These are phyloP conservation scores for Fusarium multiceps DNA, from an alignment of 2,329 filamentous ascomycete species.

Conservation along the genomic window DNA sequence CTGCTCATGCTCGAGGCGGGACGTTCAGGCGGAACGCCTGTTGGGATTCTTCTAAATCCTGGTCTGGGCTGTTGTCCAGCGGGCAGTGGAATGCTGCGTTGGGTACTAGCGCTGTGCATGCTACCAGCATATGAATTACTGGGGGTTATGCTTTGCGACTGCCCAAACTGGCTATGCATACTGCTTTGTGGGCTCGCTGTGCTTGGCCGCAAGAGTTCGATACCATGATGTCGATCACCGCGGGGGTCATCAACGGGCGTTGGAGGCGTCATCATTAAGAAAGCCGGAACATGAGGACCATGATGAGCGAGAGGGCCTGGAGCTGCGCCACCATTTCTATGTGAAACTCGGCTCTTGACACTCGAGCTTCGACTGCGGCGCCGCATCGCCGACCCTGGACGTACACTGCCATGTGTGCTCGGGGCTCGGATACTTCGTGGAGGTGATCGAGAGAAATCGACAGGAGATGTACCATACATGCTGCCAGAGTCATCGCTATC, in stretches of 20 bases:
- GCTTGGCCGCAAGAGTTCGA: conserved; percentile 49
- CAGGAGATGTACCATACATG: conserved; percentile 62
- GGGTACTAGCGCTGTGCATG: conserved; percentile 31
- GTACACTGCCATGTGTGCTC: conserved; percentile 61
- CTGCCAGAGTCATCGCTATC: conserved; percentile 67
- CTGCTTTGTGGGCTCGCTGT: conserved; percentile 49
- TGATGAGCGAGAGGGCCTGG: conserved; percentile 32
- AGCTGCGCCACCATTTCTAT: conserved; percentile 50
- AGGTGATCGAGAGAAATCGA: conserved; percentile 70
- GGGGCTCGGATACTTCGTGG: conserved; percentile 63
- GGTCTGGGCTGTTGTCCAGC: conserved; percentile 31
- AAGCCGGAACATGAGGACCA: conserved; percentile 52
- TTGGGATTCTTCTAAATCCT: conserved; percentile 41
- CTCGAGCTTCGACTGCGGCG: conserved; percentile 66
- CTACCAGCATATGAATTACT: conserved; percentile 26
- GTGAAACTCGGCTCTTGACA: conserved; percentile 60
- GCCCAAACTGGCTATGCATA: conserved; percentile 25
- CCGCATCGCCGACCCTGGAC: conserved; percentile 53
- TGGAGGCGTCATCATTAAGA: conserved; percentile 61
- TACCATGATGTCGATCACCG: conserved; percentile 40
- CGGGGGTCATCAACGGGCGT: conserved; percentile 52
- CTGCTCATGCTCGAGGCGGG: conserved; percentile 51
- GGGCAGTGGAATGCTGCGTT: conserved; percentile 29
- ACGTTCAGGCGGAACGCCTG: conserved; percentile 38
- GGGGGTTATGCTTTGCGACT: conserved; percentile 16